These are phyloP conservation scores for Saxispiralis lemnorum DNA, from an alignment of 495 filamentous ascomycete species.

Conservation along the genomic window DNA sequence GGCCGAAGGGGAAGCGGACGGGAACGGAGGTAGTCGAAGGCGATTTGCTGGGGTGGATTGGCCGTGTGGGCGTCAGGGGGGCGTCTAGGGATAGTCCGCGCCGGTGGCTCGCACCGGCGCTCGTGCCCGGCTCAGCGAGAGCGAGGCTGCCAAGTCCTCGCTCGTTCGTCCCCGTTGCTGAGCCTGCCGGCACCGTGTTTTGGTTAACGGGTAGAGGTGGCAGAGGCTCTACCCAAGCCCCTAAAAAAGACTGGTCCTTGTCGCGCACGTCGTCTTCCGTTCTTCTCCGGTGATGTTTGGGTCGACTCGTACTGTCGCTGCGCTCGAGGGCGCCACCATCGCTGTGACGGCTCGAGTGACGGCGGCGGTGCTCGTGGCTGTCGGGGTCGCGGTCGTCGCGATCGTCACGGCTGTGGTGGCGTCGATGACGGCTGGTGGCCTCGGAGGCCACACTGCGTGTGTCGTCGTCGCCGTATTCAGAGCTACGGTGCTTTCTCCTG, in stretches of 20 bases:
- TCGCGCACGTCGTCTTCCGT: slow-evolving; percentile 11
- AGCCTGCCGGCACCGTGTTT: slow-evolving; percentile 13
- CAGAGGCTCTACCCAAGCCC: slow-evolving; percentile 26
- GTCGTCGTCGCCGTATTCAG: slow-evolving; percentile 17
- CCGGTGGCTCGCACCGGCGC: no score
- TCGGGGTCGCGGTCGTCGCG: slow-evolving; percentile 1
- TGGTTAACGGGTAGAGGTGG: slow-evolving; percentile 22
- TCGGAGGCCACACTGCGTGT: slow-evolving; percentile 3
- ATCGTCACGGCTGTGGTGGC: slow-evolving; percentile 1
- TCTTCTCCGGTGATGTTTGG: background rate
- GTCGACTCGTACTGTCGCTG: background rate
- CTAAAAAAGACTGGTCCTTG: slow-evolving; percentile 29
- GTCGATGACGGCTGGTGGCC: background rate
- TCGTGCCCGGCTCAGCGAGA: slow-evolving; percentile 5
- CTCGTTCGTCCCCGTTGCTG: slow-evolving; percentile 8
- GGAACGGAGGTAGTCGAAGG: slow-evolving; percentile 22
- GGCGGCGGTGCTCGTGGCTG: background rate
- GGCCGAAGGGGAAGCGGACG: slow-evolving; percentile 17
- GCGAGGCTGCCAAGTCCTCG: slow-evolving; percentile 11
- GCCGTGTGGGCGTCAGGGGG: no score
- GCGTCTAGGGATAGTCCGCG: no score
- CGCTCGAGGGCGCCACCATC: background rate
- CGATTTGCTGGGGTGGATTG: slow-evolving; percentile 1
- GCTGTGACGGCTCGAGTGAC: slow-evolving; percentile 8
- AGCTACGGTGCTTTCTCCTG: slow-evolving; percentile 18